Conservation (phyloP, 164 flowering plant genomes). For the Echeveria elegans region DNA sequence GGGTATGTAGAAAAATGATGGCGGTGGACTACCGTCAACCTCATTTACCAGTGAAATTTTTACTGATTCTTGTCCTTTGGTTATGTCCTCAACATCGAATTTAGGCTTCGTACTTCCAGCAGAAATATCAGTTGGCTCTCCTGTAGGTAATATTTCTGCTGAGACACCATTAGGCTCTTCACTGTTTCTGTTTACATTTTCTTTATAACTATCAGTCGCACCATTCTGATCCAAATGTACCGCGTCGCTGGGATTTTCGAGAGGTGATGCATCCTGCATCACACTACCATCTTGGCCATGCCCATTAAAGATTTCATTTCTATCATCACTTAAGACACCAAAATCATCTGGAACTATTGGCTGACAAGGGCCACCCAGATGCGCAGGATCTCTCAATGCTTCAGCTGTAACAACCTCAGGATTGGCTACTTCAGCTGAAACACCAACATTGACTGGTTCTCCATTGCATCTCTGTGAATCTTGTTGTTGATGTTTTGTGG, state of each 20-base stretch:
- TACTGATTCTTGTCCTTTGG: conserved; percentile 47
- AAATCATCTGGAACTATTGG: not conserved
- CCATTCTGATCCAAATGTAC: not conserved
- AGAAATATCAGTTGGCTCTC: conserved; percentile 15
- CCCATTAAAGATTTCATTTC: not conserved
- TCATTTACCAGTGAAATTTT: conserved; percentile 36
- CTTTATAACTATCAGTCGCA: conserved; percentile 6
- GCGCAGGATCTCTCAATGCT: conserved; percentile 8
- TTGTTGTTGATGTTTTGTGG: conserved; percentile 22
- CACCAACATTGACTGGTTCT: not conserved
- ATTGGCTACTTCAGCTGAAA: conserved; percentile 13
- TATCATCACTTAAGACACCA: not conserved
- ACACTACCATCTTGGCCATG: conserved; percentile 1
- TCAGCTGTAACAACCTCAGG: conserved; percentile 11
- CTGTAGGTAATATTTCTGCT: conserved; percentile 8
- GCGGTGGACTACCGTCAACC: conserved; percentile 25
- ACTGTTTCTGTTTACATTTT: not conserved
- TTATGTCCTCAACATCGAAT: conserved; percentile 27
- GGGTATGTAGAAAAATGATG: conserved; percentile 37
- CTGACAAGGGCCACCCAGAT: conserved; percentile 5
- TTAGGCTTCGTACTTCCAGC: conserved; percentile 19
- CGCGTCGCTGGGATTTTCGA: conserved; percentile 6
- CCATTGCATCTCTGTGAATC: conserved; percentile 7
- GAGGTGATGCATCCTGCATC: conserved; percentile 8
- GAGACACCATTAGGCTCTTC: not conserved